Evolutionary conservation across 805 yeast species (phyloP).

Genomic region (Metschnikowia lunata): DNA sequence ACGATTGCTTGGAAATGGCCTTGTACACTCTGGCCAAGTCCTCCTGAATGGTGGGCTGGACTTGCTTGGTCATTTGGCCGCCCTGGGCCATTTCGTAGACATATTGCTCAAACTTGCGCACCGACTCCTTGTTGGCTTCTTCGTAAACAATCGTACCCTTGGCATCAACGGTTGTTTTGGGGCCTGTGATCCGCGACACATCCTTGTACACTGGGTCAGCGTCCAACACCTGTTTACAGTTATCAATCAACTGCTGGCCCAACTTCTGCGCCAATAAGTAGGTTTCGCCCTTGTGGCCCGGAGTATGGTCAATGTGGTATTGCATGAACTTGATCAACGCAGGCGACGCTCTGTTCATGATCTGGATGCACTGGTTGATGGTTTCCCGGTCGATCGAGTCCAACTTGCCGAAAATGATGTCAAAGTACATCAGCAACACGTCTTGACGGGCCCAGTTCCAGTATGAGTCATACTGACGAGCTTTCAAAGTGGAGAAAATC

Average conservation of each 20-base stretch:
- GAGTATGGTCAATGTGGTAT: conserved; percentile 77
- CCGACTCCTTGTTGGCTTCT: conserved; percentile 84
- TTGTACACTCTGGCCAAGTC: conserved; percentile 80
- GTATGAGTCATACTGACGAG: conserved; percentile 93
- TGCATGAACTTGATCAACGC: conserved; percentile 95
- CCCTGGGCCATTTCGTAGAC: conserved; percentile 96
- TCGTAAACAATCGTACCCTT: conserved; percentile 83
- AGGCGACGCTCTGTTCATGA: conserved; percentile 96
- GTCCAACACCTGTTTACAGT: conserved; percentile 81
- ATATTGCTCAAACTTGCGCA: conserved; percentile 91
- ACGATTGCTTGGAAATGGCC: conserved; percentile 69
- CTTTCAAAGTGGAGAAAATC: conserved; percentile 84
- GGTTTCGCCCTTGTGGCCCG: conserved; percentile 83
- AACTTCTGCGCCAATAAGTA: conserved; percentile 84
- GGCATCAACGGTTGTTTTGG: conserved; percentile 80
- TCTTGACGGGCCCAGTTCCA: conserved; percentile 99
- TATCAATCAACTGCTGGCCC: conserved; percentile 92
- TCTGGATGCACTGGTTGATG: conserved; percentile 91
- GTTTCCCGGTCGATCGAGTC: conserved; percentile 93
- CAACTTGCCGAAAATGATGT: conserved; percentile 90
- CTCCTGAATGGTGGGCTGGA: conserved; percentile 75
- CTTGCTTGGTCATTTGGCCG: conserved; percentile 68
- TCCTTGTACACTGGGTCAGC: conserved; percentile 93
- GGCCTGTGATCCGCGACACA: conserved; percentile 91
- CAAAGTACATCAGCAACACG: conserved; percentile 87